These are phyloP conservation scores for Tetracladium maxilliforme DNA, from an alignment of 2,329 filamentous ascomycete genomes.

Conservation along the genomic window DNA sequence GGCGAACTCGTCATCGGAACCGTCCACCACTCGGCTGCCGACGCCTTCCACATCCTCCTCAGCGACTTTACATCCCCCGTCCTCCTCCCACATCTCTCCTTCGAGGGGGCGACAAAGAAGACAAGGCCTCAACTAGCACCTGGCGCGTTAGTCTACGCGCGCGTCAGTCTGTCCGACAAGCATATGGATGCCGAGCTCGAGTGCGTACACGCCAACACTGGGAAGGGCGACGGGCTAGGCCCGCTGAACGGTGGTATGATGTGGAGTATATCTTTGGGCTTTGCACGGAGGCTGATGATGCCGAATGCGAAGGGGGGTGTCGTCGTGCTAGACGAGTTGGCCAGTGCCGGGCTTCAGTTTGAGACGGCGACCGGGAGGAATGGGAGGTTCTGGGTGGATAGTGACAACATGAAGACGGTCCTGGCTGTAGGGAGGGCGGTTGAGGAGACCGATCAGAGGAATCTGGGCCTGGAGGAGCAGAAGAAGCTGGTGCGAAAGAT, in stretches of 20 bases:
- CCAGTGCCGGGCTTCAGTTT: slow-evolving; percentile 63
- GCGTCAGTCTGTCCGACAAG: slow-evolving; percentile 61
- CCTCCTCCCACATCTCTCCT: slow-evolving; percentile 74
- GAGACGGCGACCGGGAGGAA: slow-evolving; percentile 91
- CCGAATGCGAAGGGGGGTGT: slow-evolving; percentile 50
- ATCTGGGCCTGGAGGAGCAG: slow-evolving; percentile 49
- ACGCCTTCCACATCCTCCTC: slow-evolving; percentile 68
- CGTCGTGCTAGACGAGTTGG: slow-evolving; percentile 67
- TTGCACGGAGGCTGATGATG: slow-evolving; percentile 68
- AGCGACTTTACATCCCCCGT: slow-evolving; percentile 50
- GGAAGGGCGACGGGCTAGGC: slow-evolving; percentile 78
- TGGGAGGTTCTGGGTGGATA: slow-evolving; percentile 83
- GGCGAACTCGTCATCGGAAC: slow-evolving; percentile 84
- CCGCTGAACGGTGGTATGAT: slow-evolving; percentile 76
- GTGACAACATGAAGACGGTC: slow-evolving; percentile 56
- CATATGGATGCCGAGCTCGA: slow-evolving; percentile 85
- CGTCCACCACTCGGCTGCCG: slow-evolving; percentile 58
- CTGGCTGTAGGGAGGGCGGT: slow-evolving; percentile 69
- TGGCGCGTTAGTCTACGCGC: slow-evolving; percentile 78
- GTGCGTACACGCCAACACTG: slow-evolving; percentile 74
- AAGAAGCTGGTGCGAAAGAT: slow-evolving; percentile 54
- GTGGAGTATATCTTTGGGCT: slow-evolving; percentile 63
- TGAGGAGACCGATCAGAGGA: slow-evolving; percentile 58
- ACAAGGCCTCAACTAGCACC: slow-evolving; percentile 64
- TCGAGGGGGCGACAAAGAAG: slow-evolving; percentile 86